These are phyloP conservation scores for Helotiales sp. DNA, from an alignment of 2,329 filamentous ascomycete genomes.

Conservation along the genomic window DNA sequence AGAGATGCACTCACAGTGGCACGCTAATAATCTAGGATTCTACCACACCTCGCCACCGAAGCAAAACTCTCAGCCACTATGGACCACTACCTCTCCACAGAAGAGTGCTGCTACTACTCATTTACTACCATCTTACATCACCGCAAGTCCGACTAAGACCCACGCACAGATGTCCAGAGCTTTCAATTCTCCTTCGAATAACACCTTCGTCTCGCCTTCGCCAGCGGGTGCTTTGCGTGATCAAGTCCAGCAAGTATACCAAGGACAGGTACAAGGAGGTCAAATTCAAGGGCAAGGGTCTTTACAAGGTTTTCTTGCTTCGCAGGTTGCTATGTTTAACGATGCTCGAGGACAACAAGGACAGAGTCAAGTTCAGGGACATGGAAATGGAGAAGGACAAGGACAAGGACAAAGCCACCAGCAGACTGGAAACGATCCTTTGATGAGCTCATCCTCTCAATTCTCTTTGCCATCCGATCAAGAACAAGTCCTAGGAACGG, in stretches of 20 bases:
- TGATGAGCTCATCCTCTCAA: too few relatives aligned
- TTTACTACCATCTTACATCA: neutral
- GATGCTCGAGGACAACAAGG: too few relatives aligned
- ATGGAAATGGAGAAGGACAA: too few relatives aligned
- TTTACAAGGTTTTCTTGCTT: too few relatives aligned
- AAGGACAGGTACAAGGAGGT: neutral
- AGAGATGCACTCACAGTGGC: neutral
- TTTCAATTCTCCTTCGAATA: neutral
- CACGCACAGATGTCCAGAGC: neutral
- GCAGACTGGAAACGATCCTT: too few relatives aligned
- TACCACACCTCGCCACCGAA: neutral
- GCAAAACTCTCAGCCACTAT: neutral
- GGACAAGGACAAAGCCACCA: too few relatives aligned
- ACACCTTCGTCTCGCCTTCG: neutral
- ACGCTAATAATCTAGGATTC: neutral
- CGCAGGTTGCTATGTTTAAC: too few relatives aligned
- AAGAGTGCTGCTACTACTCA: neutral
- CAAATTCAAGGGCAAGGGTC: too few relatives aligned
- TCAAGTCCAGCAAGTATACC: too few relatives aligned
- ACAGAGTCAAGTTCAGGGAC: too few relatives aligned
- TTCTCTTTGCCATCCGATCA: too few relatives aligned
- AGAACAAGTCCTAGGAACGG: neutral
- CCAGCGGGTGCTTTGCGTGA: too few relatives aligned
- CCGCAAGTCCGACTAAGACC: neutral
- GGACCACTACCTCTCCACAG: neutral